Percentiles rank a stretch among this genome's conserved stretches.
phyloP scores from a whole-genome alignment of 202 grass and related monocot species.

The Dendrocalamus latiflorus region DNA sequence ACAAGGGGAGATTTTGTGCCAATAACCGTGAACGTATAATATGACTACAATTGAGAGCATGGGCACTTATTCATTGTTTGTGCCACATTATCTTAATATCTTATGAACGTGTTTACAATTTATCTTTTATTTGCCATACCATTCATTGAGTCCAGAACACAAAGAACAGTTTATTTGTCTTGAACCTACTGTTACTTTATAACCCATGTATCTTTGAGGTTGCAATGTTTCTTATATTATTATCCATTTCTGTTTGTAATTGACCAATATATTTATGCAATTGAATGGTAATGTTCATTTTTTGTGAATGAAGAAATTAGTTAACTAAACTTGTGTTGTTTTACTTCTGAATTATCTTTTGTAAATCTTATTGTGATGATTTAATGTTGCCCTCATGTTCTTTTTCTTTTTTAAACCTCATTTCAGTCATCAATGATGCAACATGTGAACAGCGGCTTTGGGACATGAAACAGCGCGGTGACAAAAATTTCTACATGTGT shows the following conservation, averaged over 20 bases:
- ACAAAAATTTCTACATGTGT: conserved; percentile 96
- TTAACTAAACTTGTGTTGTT: too few species aligned
- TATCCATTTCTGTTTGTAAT: neutral
- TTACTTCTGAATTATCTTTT: neutral
- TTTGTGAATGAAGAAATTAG: too few species aligned
- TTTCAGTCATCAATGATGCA: conserved; percentile 85
- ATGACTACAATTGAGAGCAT: neutral
- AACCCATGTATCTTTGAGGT: neutral
- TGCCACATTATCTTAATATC: neutral
- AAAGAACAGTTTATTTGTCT: neutral
- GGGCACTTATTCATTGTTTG: neutral
- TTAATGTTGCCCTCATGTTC: conserved; percentile 17
- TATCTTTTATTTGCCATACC: neutral
- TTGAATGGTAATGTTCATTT: too few species aligned
- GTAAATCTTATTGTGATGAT: conserved; percentile 4
- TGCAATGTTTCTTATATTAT: neutral
- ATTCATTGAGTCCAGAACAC: neutral
- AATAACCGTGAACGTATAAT: neutral
- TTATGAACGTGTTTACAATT: neutral
- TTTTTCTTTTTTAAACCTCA: neutral
- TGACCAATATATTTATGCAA: too few species aligned
- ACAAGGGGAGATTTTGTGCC: neutral
- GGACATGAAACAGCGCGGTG: conserved; percentile 74
- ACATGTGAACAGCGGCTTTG: conserved; percentile 88
- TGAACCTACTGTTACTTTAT: neutral